These are phyloP conservation scores for Plasmodium malariae DNA, from an alignment of 169 alveolate species.

Conservation along the genomic window DNA sequence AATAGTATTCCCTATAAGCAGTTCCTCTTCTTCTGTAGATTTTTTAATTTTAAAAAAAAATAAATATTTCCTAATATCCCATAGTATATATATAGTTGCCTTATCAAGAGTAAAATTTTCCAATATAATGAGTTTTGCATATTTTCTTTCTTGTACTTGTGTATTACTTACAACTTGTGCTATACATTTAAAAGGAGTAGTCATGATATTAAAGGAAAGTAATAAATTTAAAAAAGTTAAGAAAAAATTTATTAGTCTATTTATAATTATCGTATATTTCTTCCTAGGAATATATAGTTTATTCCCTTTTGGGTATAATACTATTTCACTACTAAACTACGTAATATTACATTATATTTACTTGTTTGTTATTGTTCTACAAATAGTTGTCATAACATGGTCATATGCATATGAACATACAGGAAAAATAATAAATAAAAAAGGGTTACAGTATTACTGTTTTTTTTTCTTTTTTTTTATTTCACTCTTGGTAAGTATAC, in stretches of 20 bases:
- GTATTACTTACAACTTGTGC: slow-evolving; percentile 40
- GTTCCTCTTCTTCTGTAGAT: slow-evolving; percentile 17
- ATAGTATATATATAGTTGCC: slow-evolving; percentile 20
- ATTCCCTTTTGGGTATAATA: slow-evolving; percentile 8
- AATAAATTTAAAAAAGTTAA: slow-evolving; percentile 21
- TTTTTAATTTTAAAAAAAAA: slow-evolving; percentile 2
- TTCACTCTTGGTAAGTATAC: slow-evolving; percentile 4
- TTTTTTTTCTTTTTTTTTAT: neutral
- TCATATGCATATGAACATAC: slow-evolving; percentile 21
- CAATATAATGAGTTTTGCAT: slow-evolving; percentile 44
- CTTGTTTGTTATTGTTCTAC: slow-evolving; percentile 23
- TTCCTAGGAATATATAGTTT: slow-evolving; percentile 8
- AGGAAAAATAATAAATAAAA: neutral
- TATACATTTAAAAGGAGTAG: slow-evolving; percentile 50
- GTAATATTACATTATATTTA: slow-evolving; percentile 25
- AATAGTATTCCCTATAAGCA: neutral
- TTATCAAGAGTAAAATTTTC: slow-evolving; percentile 47
- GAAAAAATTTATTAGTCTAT: slow-evolving; percentile 31
- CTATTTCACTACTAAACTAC: neutral
- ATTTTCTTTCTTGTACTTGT: slow-evolving; percentile 34
- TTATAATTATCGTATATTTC: slow-evolving; percentile 35
- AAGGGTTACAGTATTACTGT: neutral
- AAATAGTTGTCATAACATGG: slow-evolving; percentile 56
- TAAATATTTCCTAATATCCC: neutral
- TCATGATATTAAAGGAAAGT: slow-evolving; percentile 63